phyloP scores from a whole-genome alignment of 441 rosid species.

The Arabidopsis lyrata region DNA sequence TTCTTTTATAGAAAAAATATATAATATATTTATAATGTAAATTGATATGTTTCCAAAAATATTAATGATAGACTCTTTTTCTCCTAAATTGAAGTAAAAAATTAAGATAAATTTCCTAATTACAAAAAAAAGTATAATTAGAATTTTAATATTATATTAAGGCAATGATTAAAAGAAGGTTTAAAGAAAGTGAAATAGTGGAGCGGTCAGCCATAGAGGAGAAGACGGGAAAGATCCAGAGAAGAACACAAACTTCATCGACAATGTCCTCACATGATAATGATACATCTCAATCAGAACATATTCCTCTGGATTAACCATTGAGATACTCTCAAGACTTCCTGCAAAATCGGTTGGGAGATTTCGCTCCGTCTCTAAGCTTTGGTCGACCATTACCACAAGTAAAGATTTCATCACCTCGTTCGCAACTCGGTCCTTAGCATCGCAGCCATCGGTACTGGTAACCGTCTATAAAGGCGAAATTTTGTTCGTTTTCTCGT shows the following conservation, averaged over 20 bases:
- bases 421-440: background rate
- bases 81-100: too few relatives aligned
- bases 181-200: background rate
- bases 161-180: too few relatives aligned
- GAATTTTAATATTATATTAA: too few relatives aligned
- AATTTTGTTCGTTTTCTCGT: background rate
- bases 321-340: conserved; percentile 13
- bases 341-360: conserved; percentile 21
- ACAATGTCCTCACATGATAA: background rate
- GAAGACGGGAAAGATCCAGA: background rate
- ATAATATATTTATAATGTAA: too few relatives aligned
- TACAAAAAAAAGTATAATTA: too few relatives aligned
- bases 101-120: too few relatives aligned
- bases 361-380: conserved; percentile 19
- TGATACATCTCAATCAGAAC: conserved; percentile 10
- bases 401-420: conserved; percentile 10
- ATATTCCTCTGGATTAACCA: conserved; percentile 20
- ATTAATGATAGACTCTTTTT: too few relatives aligned
- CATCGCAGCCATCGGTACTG: background rate
- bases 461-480: background rate
- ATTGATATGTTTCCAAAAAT: too few relatives aligned
- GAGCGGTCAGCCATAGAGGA: background rate
- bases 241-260: background rate
- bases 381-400: conserved; percentile 27
- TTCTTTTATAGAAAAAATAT: too few relatives aligned